Evolutionary conservation across 495 filamentous ascomycete genomes (phyloP).

Genomic region (Penicillium goetzii): DNA sequence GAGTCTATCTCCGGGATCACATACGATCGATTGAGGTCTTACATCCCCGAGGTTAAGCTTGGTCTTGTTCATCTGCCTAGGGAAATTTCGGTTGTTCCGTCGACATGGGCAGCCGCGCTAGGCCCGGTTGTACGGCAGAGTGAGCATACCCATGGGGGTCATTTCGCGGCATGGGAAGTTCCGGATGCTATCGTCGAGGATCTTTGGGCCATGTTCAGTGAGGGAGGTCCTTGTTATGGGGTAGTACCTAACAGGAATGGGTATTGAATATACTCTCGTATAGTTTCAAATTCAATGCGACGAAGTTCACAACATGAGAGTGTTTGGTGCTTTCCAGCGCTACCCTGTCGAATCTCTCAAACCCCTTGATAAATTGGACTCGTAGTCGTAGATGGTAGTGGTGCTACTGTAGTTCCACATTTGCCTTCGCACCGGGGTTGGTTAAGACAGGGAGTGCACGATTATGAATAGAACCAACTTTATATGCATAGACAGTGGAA

Average conservation of each 20-base stretch:
- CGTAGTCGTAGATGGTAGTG: neutral
- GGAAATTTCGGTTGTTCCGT: constrained; percentile 56
- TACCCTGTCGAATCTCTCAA: neutral
- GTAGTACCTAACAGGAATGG: constrained; percentile 37
- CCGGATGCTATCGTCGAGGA: constrained; percentile 59
- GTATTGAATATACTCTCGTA: constrained; percentile 19
- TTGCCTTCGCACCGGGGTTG: neutral
- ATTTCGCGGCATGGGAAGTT: constrained; percentile 65
- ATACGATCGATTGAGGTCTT: constrained; percentile 20
- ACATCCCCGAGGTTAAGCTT: constrained; percentile 50
- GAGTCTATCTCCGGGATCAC: constrained; percentile 10
- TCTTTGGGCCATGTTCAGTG: constrained; percentile 60
- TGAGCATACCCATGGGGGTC: constrained; percentile 58
- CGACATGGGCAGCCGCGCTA: constrained; percentile 51
- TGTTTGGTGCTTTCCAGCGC: neutral
- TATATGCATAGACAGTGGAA: neutral
- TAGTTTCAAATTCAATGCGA: neutral
- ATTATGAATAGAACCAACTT: neutral
- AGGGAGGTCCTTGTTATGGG: constrained; percentile 40
- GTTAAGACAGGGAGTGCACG: neutral
- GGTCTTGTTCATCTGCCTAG: constrained; percentile 56
- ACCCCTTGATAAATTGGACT: neutral
- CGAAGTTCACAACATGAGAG: neutral
- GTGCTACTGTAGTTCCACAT: neutral
- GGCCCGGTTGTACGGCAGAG: constrained; percentile 60